Percentiles rank a stretch among this genome's conserved stretches.
Conservation (phyloP, 768 basidiomycete genomes). For the Podaxis sp. region DNA sequence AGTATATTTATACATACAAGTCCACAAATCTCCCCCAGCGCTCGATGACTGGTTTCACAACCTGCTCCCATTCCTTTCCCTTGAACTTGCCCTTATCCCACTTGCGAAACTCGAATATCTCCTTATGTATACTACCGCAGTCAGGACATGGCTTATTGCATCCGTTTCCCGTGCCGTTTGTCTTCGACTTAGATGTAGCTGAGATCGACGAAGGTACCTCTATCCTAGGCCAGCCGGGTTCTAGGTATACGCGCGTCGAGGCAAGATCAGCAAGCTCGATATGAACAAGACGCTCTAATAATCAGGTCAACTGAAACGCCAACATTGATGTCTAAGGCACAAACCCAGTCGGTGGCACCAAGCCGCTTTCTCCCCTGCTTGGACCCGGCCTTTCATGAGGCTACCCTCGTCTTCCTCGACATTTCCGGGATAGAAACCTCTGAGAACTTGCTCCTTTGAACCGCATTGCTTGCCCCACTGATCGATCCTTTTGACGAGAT, state of each 20-base stretch:
- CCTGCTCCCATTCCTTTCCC: constrained; percentile 69
- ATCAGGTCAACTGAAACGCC: not conserved
- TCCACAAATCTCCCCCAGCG: constrained; percentile 74
- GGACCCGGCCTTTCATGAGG: constrained; percentile 64
- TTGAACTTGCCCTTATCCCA: constrained; percentile 50
- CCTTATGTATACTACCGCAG: constrained; percentile 60
- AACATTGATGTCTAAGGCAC: not conserved
- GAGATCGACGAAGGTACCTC: constrained; percentile 18
- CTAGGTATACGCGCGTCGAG: constrained; percentile 56
- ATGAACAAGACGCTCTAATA: constrained; percentile 69
- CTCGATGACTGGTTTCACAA: constrained; percentile 75
- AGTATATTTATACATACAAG: constrained; percentile 30
- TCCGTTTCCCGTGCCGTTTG: constrained; percentile 16
- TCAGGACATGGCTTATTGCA: constrained; percentile 33
- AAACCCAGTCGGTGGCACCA: constrained; percentile 67
- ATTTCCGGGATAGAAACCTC: constrained; percentile 71
- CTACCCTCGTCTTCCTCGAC: constrained; percentile 37
- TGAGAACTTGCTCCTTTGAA: constrained; percentile 69
- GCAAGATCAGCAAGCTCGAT: constrained; percentile 75
- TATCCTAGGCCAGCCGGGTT: constrained; percentile 42
- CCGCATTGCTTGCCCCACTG: constrained; percentile 83
- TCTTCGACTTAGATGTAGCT: constrained; percentile 18
- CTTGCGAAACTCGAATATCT: constrained; percentile 75
- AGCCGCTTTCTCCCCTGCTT: constrained; percentile 56
- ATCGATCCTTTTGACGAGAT: constrained; percentile 68